Conservation (phyloP, 2,329 filamentous ascomycete species). For the Neocatenulostroma microsporum region DNA sequence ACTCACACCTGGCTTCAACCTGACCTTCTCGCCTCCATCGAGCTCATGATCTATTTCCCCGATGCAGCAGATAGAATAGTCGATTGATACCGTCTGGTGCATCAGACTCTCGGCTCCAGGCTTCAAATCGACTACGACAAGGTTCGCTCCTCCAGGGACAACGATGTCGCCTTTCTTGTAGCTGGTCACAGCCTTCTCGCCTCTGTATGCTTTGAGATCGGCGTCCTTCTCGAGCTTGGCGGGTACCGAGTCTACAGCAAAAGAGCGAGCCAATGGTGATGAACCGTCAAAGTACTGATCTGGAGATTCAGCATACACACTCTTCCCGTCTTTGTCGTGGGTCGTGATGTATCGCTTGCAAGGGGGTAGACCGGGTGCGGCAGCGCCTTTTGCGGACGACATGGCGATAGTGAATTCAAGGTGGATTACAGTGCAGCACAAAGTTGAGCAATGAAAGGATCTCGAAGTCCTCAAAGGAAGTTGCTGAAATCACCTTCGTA, state of each 20-base stretch:
- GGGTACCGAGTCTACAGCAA: slow-evolving; percentile 14
- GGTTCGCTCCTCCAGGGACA: slow-evolving; percentile 11
- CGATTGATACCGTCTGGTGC: slow-evolving; percentile 18
- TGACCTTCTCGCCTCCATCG: slow-evolving; percentile 17
- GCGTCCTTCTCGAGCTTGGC: slow-evolving; percentile 12
- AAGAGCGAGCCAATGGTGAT: slow-evolving; percentile 12
- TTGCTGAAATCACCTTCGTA: no score
- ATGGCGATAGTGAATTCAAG: no score
- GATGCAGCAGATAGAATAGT: slow-evolving; percentile 15
- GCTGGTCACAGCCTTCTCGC: slow-evolving; percentile 12
- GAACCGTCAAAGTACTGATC: slow-evolving; percentile 12
- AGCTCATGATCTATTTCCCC: slow-evolving; percentile 19
- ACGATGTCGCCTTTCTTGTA: slow-evolving; percentile 12
- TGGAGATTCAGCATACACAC: slow-evolving; percentile 15
- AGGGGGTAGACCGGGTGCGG: slow-evolving; percentile 10
- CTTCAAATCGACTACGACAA: slow-evolving; percentile 16
- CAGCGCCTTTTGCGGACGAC: no score
- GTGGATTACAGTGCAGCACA: no score
- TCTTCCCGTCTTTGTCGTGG: slow-evolving; percentile 15
- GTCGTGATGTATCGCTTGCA: slow-evolving; percentile 20
- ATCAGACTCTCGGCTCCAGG: slow-evolving; percentile 15
- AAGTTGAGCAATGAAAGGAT: no score
- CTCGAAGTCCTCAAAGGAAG: no score
- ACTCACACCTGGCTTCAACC: slow-evolving; percentile 16
- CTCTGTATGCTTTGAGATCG: slow-evolving; percentile 16